Percentiles rank a stretch among this genome's conserved stretches.
Evolutionary conservation across 192 early-diverging fungal species (phyloP).

Genomic region (Gaertneriomyces semiglobifer): DNA sequence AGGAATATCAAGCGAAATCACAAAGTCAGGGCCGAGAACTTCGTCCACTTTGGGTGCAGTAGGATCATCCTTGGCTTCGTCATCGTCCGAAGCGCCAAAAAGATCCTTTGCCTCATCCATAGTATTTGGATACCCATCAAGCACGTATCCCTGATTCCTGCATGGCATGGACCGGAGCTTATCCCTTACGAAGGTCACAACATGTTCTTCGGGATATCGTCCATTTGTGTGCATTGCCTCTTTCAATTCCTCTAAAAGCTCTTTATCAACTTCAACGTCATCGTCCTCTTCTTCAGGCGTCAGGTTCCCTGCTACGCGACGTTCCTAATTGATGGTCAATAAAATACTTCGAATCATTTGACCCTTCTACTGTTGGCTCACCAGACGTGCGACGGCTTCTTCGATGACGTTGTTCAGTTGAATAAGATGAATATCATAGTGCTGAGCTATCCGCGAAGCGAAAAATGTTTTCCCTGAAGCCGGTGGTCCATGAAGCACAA

Average conservation of each 20-base stretch:
- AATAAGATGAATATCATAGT: slow-evolving; percentile 55
- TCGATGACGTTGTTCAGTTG: slow-evolving; percentile 49
- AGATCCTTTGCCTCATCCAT: slow-evolving; percentile 47
- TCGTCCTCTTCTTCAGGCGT: slow-evolving; percentile 41
- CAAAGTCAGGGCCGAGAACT: slow-evolving; percentile 44
- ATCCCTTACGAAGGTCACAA: slow-evolving; percentile 51
- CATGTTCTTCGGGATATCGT: slow-evolving; percentile 42
- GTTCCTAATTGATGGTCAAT: slow-evolving; percentile 21
- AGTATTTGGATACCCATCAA: slow-evolving; percentile 53
- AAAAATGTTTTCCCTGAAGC: slow-evolving; percentile 52
- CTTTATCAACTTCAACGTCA: slow-evolving; percentile 51
- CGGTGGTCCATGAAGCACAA: slow-evolving; percentile 58
- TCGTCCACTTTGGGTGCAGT: slow-evolving; percentile 35
- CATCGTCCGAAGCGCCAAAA: slow-evolving; percentile 46
- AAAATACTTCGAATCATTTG: neutral
- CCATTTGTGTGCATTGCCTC: slow-evolving; percentile 48
- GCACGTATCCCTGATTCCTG: slow-evolving; percentile 58
- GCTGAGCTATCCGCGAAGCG: slow-evolving; percentile 43
- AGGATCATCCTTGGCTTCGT: slow-evolving; percentile 55
- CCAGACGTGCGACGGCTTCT: slow-evolving; percentile 45
- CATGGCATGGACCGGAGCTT: slow-evolving; percentile 60
- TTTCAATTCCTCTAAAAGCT: slow-evolving; percentile 53
- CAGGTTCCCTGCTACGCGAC: slow-evolving; percentile 29
- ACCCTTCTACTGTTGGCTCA: slow-evolving; percentile 11
- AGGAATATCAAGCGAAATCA: slow-evolving; percentile 50